These are phyloP conservation scores for Pelargonium cotyledonis DNA, from an alignment of 441 rosid genomes.

Conservation along the genomic window DNA sequence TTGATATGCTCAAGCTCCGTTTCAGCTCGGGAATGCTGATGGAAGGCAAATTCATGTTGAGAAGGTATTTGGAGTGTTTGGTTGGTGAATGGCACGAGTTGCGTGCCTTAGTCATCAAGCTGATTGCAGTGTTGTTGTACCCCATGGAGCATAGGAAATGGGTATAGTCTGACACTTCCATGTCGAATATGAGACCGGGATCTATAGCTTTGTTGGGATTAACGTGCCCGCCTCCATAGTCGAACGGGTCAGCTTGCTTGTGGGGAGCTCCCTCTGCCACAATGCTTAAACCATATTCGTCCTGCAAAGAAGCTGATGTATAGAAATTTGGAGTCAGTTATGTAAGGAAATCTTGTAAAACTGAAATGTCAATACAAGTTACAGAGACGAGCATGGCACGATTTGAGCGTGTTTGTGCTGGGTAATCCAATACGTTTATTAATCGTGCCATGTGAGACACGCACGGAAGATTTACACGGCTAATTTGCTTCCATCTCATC, in stretches of 20 bases:
- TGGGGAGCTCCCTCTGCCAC: conserved; percentile 48
- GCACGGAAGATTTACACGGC: too few species aligned
- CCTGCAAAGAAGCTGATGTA: conserved; percentile 36
- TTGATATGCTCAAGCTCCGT: conserved; percentile 35
- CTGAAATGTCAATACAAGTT: too few species aligned
- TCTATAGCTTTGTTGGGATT: conserved; percentile 31
- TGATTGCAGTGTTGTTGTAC: conserved; percentile 36
- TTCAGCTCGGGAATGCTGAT: conserved; percentile 54
- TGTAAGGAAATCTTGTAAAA: too few species aligned
- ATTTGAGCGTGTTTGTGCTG: too few species aligned
- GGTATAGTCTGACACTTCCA: conserved; percentile 23
- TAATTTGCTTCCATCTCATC: too few species aligned
- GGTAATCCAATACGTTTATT: too few species aligned
- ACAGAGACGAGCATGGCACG: too few species aligned
- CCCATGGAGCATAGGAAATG: conserved; percentile 35
- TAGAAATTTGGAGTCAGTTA: background rate
- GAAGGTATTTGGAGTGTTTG: conserved; percentile 17
- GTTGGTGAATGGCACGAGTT: conserved; percentile 31
- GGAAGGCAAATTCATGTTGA: conserved; percentile 53
- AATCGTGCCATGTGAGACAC: too few species aligned
- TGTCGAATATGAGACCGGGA: conserved; percentile 35
- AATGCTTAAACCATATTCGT: conserved; percentile 30
- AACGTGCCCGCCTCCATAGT: conserved; percentile 44
- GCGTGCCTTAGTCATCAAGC: conserved; percentile 27
- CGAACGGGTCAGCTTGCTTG: conserved; percentile 47